phyloP scores from a whole-genome alignment of 1,139 yeast genomes.

The Wickerhamiella infanticola region DNA sequence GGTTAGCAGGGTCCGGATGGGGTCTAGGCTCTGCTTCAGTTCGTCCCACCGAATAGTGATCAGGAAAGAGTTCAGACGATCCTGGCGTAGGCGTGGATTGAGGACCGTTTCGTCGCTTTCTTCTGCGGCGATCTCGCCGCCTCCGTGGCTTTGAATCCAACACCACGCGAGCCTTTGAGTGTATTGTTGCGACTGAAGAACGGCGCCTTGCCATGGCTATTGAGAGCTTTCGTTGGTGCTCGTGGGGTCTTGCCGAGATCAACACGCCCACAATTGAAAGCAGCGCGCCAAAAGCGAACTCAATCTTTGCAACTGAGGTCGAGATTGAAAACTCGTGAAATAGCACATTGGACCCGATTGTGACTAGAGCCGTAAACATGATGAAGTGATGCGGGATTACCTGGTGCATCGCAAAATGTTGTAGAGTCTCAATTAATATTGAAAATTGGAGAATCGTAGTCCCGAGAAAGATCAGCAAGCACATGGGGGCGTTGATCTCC shows the following conservation, averaged over 20 bases:
- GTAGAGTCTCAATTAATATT: conserved; percentile 26
- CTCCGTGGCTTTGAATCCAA: neutral
- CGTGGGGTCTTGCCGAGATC: conserved; percentile 16
- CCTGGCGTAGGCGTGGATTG: neutral
- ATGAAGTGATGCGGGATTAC: conserved; percentile 35
- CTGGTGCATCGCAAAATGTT: conserved; percentile 27
- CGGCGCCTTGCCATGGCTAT: neutral
- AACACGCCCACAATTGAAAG: conserved; percentile 30
- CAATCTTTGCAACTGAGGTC: conserved; percentile 13
- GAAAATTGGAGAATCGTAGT: conserved; percentile 29
- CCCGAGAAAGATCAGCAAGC: conserved; percentile 14
- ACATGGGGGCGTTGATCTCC: neutral
- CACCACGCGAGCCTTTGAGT: neutral
- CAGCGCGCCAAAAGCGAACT: conserved; percentile 25
- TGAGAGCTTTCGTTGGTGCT: neutral
- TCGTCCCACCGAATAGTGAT: too few species aligned
- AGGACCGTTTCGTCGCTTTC: neutral
- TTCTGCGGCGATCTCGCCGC: neutral
- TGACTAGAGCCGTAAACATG: conserved; percentile 29
- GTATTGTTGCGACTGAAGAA: neutral
- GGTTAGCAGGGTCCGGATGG: too few species aligned
- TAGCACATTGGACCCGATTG: conserved; percentile 28
- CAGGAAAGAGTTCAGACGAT: too few species aligned
- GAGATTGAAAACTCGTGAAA: conserved; percentile 27
- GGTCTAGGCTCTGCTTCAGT: too few species aligned